These are phyloP conservation scores for Citropsis articulata DNA, from an alignment of 345 rosid genomes.

Conservation along the genomic window DNA sequence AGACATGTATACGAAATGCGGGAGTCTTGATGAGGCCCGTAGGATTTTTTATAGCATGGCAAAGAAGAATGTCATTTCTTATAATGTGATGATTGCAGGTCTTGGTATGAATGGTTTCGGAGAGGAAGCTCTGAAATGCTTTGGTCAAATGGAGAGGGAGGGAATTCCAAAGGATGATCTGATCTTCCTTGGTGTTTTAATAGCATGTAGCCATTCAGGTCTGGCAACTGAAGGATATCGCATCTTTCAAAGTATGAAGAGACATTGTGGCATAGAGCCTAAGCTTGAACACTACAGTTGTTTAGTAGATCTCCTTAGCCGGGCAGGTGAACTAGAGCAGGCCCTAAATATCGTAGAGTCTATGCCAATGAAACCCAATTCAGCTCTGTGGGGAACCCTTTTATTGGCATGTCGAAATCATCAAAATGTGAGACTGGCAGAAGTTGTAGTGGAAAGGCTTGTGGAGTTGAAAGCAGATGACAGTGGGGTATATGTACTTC, in stretches of 20 bases:
- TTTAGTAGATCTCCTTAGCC: constrained; percentile 31
- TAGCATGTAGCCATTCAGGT: constrained; percentile 38
- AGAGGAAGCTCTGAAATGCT: constrained; percentile 31
- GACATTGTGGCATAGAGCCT: constrained; percentile 20
- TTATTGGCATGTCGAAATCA: constrained; percentile 30
- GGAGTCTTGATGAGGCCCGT: constrained; percentile 30
- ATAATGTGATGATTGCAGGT: constrained; percentile 38
- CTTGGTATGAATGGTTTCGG: constrained; percentile 37
- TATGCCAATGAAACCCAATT: constrained; percentile 27
- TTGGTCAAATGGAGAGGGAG: constrained; percentile 25
- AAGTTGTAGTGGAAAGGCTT: constrained; percentile 25
- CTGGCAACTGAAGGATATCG: constrained; percentile 22
- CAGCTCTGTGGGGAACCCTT: constrained; percentile 34
- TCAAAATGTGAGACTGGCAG: constrained; percentile 23
- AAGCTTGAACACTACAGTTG: constrained; percentile 34
- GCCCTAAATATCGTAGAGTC: constrained; percentile 18
- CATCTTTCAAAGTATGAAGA: constrained; percentile 25
- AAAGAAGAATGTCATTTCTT: constrained; percentile 28
- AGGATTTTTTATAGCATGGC: constrained; percentile 24
- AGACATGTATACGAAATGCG: constrained; percentile 43
- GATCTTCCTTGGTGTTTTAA: constrained; percentile 28
- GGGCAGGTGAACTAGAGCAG: constrained; percentile 22
- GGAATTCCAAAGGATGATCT: constrained; percentile 30
- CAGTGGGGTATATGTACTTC: constrained; percentile 20
- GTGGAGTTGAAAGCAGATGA: constrained; percentile 31